Conservation (phyloP, 2,329 filamentous ascomycete species). For the Claviceps sp. region DNA sequence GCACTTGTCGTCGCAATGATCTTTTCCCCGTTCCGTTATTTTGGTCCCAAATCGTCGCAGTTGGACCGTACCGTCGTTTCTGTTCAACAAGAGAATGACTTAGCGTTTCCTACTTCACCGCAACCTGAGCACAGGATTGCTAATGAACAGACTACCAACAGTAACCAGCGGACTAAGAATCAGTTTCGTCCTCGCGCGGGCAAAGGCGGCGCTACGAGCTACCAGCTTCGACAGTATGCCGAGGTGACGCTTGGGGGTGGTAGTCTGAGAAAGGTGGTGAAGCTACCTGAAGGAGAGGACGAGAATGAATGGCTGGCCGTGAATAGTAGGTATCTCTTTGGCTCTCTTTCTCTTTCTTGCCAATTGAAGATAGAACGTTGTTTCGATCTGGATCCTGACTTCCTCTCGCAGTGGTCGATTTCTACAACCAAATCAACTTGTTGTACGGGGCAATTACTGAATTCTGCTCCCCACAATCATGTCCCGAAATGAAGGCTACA, state of each 20-base stretch:
- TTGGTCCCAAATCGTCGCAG: slow-evolving; percentile 17
- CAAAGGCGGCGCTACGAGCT: slow-evolving; percentile 74
- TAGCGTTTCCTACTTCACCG: slow-evolving; percentile 10
- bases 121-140: slow-evolving; percentile 13
- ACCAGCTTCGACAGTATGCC: slow-evolving; percentile 94
- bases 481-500: slow-evolving; percentile 99
- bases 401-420: slow-evolving; percentile 69
- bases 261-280: slow-evolving; percentile 89
- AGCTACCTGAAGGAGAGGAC: slow-evolving; percentile 92
- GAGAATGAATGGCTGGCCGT: slow-evolving; percentile 97
- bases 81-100: slow-evolving; percentile 15
- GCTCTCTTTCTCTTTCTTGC: neutral
- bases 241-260: slow-evolving; percentile 93
- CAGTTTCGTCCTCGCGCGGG: slow-evolving; percentile 83
- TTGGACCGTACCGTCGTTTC: slow-evolving; percentile 19
- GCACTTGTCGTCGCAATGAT: slow-evolving; percentile 10
- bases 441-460: slow-evolving; percentile 98
- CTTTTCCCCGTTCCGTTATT: slow-evolving; percentile 15
- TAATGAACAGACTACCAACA: slow-evolving; percentile 14
- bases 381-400: neutral
- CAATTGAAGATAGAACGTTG: neutral
- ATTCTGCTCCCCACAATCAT: slow-evolving; percentile 94
- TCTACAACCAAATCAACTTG: slow-evolving; percentile 99
- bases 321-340: slow-evolving; percentile 53
- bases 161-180: slow-evolving; percentile 72